Base-by-base conservation (phyloP, 768 basidiomycete genomes). In the Boletellus sp. region DNA sequence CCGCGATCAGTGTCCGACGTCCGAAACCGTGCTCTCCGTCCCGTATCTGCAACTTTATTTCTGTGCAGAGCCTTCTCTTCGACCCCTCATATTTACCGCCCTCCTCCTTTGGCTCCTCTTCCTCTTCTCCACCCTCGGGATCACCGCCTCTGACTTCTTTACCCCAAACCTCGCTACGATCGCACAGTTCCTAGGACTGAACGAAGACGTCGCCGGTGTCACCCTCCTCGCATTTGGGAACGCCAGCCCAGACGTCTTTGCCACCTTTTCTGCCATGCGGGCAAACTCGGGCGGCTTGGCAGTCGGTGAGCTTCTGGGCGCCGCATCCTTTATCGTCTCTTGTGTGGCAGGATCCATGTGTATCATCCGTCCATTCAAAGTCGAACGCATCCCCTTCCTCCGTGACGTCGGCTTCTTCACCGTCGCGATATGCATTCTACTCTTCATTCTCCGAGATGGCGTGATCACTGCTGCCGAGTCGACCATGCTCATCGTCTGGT, bases 301-400 rank as follows among this genome's bases (percentile, higher is more conserved):
- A 1, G 83, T 99, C 46, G 96, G 96, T 19, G 96, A 99, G 65
- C 77, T 99, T 7, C 74, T 99, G 12, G 96, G 96, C 6, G 95
- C 95, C 2, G 94, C 95, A 0, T 80, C 90, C 2, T 99, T 99
- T 73, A 94, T 99, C 68, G 85, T 91, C 19, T 92, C 92, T 2
- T 92, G 94, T 60, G 96, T 99, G 20, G 95, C 92, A 12, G 96
- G 96, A 8, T 87, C 89, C n/a, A 95, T 99, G 86, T 94, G 91
- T 58, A 84, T 98, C 68, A 93, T 98, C 69, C 89, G 87, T 50
- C 94, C 95, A 0, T 99, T 99, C 71, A 79, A 81, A 57, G 93
- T 98, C 24, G 74, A 85, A 31, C 81, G 75, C 0, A 72, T 75
- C 16, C 85, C 90, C 0, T 99, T 98, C 72, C 69, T 97, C 11